Evolutionary conservation across 2,329 filamentous ascomycete species (phyloP).

Genomic region (Leptographium flavum): DNA sequence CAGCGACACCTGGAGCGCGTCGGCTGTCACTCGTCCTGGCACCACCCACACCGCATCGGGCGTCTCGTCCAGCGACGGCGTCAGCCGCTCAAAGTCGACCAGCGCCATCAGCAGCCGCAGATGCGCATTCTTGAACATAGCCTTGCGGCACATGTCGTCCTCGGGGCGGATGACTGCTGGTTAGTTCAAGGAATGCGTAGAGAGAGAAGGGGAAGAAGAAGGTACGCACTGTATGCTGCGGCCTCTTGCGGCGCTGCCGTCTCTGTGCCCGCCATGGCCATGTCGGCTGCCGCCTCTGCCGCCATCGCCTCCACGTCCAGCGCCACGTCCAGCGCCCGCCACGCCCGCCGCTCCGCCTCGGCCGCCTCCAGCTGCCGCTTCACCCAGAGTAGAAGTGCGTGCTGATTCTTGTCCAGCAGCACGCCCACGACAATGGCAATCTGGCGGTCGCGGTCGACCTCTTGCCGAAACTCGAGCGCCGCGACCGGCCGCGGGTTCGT

Average conservation of each 20-base stretch:
- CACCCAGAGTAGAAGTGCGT: conserved; percentile 67
- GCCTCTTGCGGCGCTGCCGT: background rate
- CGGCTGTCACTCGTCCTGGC: conserved; percentile 48
- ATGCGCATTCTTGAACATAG: conserved; percentile 81
- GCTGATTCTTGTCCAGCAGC: conserved; percentile 65
- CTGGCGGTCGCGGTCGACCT: conserved; percentile 53
- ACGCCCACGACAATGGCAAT: conserved; percentile 68
- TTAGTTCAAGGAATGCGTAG: background rate
- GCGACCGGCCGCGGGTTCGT: conserved; percentile 55
- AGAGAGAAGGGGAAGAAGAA: conserved; percentile 3
- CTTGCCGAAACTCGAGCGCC: conserved; percentile 69
- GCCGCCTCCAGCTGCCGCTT: conserved; percentile 56
- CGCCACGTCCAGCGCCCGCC: conserved; percentile 58
- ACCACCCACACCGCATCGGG: conserved; percentile 67
- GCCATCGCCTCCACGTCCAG: conserved; percentile 29
- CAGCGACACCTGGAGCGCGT: conserved; percentile 53
- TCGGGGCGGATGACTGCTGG: conserved; percentile 44
- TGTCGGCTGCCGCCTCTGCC: background rate
- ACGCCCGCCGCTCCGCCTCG: conserved; percentile 58
- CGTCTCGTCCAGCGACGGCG: conserved; percentile 48
- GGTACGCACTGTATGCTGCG: conserved; percentile 4
- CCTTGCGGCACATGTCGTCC: conserved; percentile 49
- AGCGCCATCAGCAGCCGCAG: conserved; percentile 73
- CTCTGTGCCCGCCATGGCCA: background rate
- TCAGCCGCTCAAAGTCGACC: conserved; percentile 50